Base-by-base conservation (phyloP, 2,329 filamentous ascomycete species). In the Microdochium paspali region DNA sequence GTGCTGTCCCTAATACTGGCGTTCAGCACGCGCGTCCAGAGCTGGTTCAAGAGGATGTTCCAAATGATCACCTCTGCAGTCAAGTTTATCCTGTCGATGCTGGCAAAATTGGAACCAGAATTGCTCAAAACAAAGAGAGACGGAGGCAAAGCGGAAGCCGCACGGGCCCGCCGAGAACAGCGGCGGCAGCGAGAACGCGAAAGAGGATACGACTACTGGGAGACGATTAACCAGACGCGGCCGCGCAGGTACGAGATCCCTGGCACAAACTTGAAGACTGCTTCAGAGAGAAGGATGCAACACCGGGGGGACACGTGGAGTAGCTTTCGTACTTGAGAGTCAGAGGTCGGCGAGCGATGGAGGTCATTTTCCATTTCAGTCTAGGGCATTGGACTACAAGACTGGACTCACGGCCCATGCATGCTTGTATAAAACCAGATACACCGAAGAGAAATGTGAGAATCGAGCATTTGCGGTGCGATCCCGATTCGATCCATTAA, bases 1-100 rank as follows among this genome's bases (percentile, higher is more conserved):
- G 54, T 65, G 1, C 53, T 67, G 0, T 73, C 77, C 1, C 68
- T 83, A 2, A 54, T 81, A 0, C 65, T 73, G 1, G 79, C 79
- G 0, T 83, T 80, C 61, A 82, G 71, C 56, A 70, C 66, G 20
- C 68, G 65, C 5, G 68, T 68, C 2, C 67, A 70, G 51, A 44
- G 51, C 2, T 39, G 56, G 1, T 59, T 65, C 50, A 60, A 59
- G 42, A 40, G 48, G 12, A 49, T 52, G 21, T 63, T 59, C 52
- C 50, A 53, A 10, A 28, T 51, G 6, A 21, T 42, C n/a, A 50
- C 46, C 3, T 45, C 45, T 2, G 28, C 47, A 2, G 28, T 48
- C 10, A 44, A 54, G 9, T 46, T 48, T 10, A 44, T 49, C 3
- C 54, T 53, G 49, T 44, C 44, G 1, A 50, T 49, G 13, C 44